These are phyloP conservation scores for Ricinus communis DNA, from an alignment of 345 rosid species.

Conservation along the genomic window DNA sequence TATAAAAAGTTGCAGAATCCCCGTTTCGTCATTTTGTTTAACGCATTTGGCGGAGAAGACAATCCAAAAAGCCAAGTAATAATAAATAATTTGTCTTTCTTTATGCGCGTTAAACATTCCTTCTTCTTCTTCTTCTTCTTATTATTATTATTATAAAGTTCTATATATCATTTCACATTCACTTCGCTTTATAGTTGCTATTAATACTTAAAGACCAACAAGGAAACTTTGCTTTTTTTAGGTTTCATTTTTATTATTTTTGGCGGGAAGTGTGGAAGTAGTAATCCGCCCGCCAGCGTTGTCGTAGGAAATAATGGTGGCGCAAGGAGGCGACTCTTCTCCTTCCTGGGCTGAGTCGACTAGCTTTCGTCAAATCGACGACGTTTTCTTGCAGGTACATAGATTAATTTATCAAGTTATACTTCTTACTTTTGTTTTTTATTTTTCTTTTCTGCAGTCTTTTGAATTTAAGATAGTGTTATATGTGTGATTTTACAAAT, in stretches of 20 bases:
- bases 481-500: neutral
- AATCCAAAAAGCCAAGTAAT: neutral
- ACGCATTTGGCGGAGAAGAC: conserved; percentile 1
- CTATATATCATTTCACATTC: no score
- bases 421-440: neutral
- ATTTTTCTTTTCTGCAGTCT: no score
- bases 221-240: neutral
- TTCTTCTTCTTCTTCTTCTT: neutral
- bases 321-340: conserved; percentile 11
- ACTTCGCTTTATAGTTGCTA: neutral
- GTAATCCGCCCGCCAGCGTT: neutral
- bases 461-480: neutral
- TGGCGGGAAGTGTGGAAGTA: conserved; percentile 4
- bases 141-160: neutral
- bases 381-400: conserved; percentile 38
- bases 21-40: conserved; percentile 9
- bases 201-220: neutral
- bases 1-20: conserved; percentile 17
- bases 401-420: neutral
- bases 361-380: conserved; percentile 36
- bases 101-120: neutral
- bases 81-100: neutral
- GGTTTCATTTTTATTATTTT: neutral
- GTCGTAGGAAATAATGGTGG: neutral
- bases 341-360: conserved; percentile 26